Evolutionary conservation across 192 early-diverging fungal species (phyloP).

Genomic region (Backusella psychrophila): DNA sequence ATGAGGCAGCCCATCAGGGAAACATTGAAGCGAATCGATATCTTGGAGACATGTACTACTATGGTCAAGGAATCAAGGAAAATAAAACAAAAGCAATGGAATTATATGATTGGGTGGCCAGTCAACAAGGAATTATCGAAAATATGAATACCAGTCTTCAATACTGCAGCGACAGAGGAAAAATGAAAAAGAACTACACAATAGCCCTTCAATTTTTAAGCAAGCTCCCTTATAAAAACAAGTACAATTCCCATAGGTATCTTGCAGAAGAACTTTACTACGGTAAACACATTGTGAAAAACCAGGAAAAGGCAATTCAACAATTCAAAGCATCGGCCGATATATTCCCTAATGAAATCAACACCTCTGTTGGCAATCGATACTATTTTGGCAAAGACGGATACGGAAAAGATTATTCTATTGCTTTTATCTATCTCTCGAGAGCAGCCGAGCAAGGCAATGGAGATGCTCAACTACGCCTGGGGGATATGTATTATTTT

Average conservation of each 20-base stretch:
- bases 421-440: background rate
- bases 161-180: background rate
- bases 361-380: background rate
- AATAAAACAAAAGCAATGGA: background rate
- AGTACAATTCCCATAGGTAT: background rate
- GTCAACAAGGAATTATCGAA: background rate
- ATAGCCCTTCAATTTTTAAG: background rate
- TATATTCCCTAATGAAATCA: background rate
- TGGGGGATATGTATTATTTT: background rate
- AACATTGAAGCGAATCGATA: background rate
- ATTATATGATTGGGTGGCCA: background rate
- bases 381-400: background rate
- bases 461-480: background rate
- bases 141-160: background rate
- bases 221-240: background rate
- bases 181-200: background rate
- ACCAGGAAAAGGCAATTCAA: background rate
- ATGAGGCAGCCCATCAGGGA: background rate
- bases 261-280: background rate
- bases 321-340: background rate
- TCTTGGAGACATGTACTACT: background rate
- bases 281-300: background rate
- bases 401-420: background rate
- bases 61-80: background rate
- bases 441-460: background rate